A percentile compares a stretch with the other conserved stretches of the same genome.
phyloP scores from a whole-genome alignment of 2,329 filamentous ascomycete species.

The Venturia carpophila region DNA sequence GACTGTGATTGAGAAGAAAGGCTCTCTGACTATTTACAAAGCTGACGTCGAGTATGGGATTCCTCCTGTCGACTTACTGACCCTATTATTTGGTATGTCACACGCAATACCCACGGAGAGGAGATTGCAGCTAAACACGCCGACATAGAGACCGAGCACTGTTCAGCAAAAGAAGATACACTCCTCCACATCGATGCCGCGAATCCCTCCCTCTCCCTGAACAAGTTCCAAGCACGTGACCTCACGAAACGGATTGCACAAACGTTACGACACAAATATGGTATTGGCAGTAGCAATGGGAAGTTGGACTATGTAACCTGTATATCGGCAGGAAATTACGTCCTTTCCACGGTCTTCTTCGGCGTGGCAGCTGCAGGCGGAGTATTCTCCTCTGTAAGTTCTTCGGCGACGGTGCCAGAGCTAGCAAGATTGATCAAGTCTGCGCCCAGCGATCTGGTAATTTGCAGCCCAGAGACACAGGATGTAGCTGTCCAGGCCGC shows the following conservation, averaged over 20 bases:
- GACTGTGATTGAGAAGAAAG: conserved; percentile 16
- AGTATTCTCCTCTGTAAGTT: conserved; percentile 49
- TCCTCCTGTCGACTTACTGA: conserved; percentile 35
- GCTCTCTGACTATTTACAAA: conserved; percentile 5
- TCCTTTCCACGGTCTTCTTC: conserved; percentile 48
- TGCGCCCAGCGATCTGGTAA: conserved; percentile 36
- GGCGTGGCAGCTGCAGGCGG: conserved; percentile 52
- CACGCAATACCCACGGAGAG: not conserved
- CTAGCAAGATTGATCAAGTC: conserved; percentile 42
- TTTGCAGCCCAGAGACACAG: conserved; percentile 43
- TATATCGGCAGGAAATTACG: conserved; percentile 49
- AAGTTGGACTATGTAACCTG: conserved; percentile 45
- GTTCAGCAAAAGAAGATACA: conserved; percentile 39
- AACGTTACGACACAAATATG: conserved; percentile 47
- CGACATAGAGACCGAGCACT: not conserved
- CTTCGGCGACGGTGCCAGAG: conserved; percentile 44
- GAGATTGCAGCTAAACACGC: conserved; percentile 17
- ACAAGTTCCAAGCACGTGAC: conserved; percentile 42
- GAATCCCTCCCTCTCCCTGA: conserved; percentile 47
- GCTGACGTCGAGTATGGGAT: conserved; percentile 21
- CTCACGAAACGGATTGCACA: conserved; percentile 48
- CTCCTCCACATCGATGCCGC: conserved; percentile 51
- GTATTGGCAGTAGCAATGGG: conserved; percentile 44
- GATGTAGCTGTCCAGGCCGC: conserved; percentile 43
- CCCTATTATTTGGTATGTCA: conserved; percentile 34